Evolutionary conservation across 441 rosid species (phyloP).

Genomic region (Raphanus hybrid): DNA sequence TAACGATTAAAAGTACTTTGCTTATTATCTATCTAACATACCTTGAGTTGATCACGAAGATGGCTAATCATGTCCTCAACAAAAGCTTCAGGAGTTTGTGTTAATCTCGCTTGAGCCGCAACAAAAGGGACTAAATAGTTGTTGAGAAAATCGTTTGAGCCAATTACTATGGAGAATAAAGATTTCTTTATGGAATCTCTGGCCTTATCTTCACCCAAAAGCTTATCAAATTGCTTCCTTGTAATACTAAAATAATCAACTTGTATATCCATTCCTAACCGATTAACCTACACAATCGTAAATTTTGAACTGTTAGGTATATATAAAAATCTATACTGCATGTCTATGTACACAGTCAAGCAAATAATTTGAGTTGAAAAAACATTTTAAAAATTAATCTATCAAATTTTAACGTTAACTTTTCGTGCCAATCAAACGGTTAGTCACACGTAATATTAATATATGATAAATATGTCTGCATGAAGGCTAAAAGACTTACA

Average conservation of each 20-base stretch:
- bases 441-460: background rate
- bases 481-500: conserved; percentile 49
- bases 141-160: conserved; percentile 89
- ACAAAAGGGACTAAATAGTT: conserved; percentile 86
- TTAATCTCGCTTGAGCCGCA: conserved; percentile 68
- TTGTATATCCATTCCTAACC: conserved; percentile 85
- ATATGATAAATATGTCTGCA: background rate
- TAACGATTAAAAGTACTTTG: background rate
- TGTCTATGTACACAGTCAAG: background rate
- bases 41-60: conserved; percentile 65
- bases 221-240: conserved; percentile 64
- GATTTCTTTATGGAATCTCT: conserved; percentile 60
- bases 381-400: background rate
- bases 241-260: conserved; percentile 75
- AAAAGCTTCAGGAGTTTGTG: conserved; percentile 67
- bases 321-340: background rate
- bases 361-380: background rate
- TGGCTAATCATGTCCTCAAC: conserved; percentile 70
- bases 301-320: conserved; percentile 11
- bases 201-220: conserved; percentile 72
- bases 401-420: background rate
- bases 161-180: conserved; percentile 73
- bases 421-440: conserved; percentile 26
- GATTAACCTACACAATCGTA: conserved; percentile 57
- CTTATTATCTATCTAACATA: conserved; percentile 19